phyloP scores from a whole-genome alignment of 345 rosid species.

The Bretschneidera sinensis region DNA sequence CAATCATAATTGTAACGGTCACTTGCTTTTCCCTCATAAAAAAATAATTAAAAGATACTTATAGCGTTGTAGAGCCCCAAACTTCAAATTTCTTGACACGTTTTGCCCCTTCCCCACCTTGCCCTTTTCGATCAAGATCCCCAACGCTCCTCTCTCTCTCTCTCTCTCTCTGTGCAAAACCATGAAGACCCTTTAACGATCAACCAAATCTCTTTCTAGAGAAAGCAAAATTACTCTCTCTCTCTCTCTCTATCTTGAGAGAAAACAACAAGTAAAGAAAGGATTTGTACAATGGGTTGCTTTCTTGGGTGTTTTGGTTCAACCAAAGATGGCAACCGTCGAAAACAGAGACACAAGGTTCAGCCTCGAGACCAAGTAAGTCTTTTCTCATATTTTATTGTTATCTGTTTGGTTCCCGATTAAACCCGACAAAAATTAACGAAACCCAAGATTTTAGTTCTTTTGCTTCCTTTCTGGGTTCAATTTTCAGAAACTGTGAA shows the following conservation, averaged over 20 bases:
- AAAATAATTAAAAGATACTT: conserved; percentile 5
- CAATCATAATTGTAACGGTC: conserved; percentile 52
- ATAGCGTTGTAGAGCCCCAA: conserved; percentile 18
- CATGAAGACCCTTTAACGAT: conserved; percentile 27
- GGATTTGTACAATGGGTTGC: conserved; percentile 57
- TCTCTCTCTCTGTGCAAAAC: conserved; percentile 13
- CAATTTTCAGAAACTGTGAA: neutral
- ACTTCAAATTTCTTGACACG: conserved; percentile 31
- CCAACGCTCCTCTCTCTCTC: conserved; percentile 17
- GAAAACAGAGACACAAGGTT: conserved; percentile 38
- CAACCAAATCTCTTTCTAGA: neutral
- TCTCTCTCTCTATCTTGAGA: conserved; percentile 12
- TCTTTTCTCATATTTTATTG: neutral
- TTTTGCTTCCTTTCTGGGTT: neutral
- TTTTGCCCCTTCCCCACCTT: conserved; percentile 32
- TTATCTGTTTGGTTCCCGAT: conserved; percentile 1
- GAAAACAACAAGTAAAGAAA: neutral
- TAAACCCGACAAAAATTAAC: neutral
- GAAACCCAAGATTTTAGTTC: neutral
- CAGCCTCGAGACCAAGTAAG: conserved; percentile 45
- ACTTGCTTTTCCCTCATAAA: conserved; percentile 24
- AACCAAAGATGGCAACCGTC: conserved; percentile 53
- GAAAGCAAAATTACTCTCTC: conserved; percentile 1
- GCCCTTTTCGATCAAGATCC: conserved; percentile 15
- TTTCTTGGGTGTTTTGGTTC: conserved; percentile 84